These are phyloP conservation scores for Entomortierella beljakovae DNA, from an alignment of 192 early-diverging fungal species.

Conservation along the genomic window DNA sequence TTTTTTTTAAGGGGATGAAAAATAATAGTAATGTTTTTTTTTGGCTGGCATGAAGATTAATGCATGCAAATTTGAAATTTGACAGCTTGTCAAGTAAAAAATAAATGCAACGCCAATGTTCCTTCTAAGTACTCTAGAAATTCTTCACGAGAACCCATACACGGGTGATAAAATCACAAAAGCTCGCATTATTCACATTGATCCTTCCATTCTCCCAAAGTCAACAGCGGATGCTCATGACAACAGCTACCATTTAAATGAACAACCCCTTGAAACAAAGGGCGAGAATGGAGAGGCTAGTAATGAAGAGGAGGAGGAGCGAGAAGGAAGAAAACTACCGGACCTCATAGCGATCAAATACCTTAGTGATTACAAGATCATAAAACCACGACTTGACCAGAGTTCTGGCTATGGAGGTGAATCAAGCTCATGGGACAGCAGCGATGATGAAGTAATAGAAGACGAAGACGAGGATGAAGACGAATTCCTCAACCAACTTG, in stretches of 20 bases:
- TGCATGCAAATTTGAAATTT: neutral
- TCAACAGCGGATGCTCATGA: neutral
- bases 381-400: neutral
- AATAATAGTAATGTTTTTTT: neutral
- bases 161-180: slow-evolving; percentile 49
- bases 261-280: neutral
- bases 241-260: neutral
- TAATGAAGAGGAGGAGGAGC: neutral
- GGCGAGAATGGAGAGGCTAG: neutral
- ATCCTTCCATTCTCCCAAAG: slow-evolving; percentile 8
- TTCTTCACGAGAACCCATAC: slow-evolving; percentile 48
- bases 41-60: neutral
- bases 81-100: neutral
- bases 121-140: slow-evolving; percentile 21
- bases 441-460: too few species aligned
- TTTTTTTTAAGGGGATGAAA: too few species aligned
- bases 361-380: slow-evolving; percentile 24
- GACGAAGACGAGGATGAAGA: slow-evolving; percentile 5
- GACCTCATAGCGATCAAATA: slow-evolving; percentile 40
- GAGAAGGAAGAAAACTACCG: neutral
- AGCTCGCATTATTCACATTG: slow-evolving; percentile 19
- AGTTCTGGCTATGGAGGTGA: neutral
- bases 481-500: slow-evolving; percentile 5
- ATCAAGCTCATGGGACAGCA: slow-evolving; percentile 6
- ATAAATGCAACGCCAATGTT: slow-evolving; percentile 16